Evolutionary conservation across 805 yeast species (phyloP).

Genomic region (Pichia manshurica): DNA sequence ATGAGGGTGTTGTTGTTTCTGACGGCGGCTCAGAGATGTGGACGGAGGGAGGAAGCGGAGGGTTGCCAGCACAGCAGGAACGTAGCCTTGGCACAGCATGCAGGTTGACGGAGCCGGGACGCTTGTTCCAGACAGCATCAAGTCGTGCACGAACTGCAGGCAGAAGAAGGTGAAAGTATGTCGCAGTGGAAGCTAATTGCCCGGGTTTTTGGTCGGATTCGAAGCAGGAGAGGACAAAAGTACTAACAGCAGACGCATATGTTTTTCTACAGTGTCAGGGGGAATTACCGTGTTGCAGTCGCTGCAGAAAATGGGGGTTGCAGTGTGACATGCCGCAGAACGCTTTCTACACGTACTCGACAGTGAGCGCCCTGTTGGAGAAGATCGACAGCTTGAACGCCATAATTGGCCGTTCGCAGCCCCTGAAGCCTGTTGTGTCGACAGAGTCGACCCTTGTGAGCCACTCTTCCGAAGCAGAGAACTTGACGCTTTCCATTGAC

Average conservation of each 20-base stretch:
- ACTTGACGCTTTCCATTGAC: constrained; percentile 13
- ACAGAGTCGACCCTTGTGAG: neutral
- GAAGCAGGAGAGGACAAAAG: too few species aligned
- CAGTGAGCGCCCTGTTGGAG: constrained; percentile 16
- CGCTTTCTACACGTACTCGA: constrained; percentile 20
- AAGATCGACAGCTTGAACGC: constrained; percentile 14
- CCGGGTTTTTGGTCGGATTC: too few species aligned
- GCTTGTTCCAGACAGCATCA: constrained; percentile 16
- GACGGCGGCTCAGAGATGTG: too few species aligned
- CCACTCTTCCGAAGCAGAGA: neutral
- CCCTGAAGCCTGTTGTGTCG: too few species aligned
- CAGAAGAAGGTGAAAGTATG: constrained; percentile 23
- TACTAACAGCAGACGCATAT: neutral
- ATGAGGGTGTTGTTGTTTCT: too few species aligned
- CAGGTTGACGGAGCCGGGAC: too few species aligned
- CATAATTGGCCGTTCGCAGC: too few species aligned
- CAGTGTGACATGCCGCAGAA: constrained; percentile 19
- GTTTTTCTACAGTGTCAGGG: constrained; percentile 18
- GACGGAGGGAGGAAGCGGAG: too few species aligned
- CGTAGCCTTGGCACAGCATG: too few species aligned
- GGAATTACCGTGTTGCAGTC: constrained; percentile 18
- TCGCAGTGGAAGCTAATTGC: neutral
- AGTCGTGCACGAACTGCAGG: constrained; percentile 22
- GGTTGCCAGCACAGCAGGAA: too few species aligned
- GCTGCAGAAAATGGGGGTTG: constrained; percentile 18